Base-by-base conservation (phyloP, 441 rosid species). In the Pelargonium cotyledonis region DNA sequence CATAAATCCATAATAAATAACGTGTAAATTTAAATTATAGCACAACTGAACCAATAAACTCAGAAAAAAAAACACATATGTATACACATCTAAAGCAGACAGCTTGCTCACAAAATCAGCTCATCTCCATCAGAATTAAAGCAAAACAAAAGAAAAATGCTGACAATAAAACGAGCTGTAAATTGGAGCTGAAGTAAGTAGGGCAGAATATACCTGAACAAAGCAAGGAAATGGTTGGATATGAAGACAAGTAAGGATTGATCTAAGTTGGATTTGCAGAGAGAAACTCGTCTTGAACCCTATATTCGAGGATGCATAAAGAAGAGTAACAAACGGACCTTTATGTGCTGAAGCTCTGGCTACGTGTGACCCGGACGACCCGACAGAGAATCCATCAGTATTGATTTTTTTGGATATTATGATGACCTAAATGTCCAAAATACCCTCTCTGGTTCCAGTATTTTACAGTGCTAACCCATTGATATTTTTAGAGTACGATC, bases 271-370 rank as follows among this genome's bases (percentile, higher is more conserved):
- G 63, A 63, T 21, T 60, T 31, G 65, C 8, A 69, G 18, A 10
- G 14, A 72, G 38, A 67, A 46, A 31, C 4, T 31, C 4, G 11
- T 46, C 51, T 46, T 3, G 73, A 83, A 78, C 80, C 83, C 86
- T 81, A 76, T 85, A 84, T 81, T 74, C 73, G 65, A 73, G 82
- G 88, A 79, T 76, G 81, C 74, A 68, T 63, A 35, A 55, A 63
- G 63, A 3, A 66, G 67, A 16, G 53, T 66, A 65, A 58, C 49
- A 76, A 47, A 68, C 26, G 70, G 46, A 72, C 81, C 87, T 75
- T 73, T 63, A 8, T 68, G 16, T 3, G 31, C 60, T 70, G 38
- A 63, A 57, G 67, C 65, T 66, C 68, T 80, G 38, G 73, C 71
- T 67, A 65, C 55, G 78, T 49, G 75, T 74, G 71, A 55, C 74